phyloP scores from a whole-genome alignment of 345 rosid species.

The Punica granatum region DNA sequence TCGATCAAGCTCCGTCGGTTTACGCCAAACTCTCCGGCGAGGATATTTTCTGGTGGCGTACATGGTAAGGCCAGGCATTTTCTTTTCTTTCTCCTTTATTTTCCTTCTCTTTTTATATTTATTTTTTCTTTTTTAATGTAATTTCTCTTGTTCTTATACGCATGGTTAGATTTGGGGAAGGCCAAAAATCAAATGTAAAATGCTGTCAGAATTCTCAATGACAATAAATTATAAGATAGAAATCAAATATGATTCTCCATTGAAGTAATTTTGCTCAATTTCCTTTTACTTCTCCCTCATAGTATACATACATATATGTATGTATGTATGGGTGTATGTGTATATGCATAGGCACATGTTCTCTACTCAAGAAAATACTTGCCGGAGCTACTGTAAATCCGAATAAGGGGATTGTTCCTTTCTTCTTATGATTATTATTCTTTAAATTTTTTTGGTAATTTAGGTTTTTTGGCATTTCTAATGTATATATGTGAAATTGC shows the following conservation, averaged over 20 bases:
- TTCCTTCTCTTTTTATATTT: background rate
- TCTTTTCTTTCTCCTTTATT: background rate
- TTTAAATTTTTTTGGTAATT: no score
- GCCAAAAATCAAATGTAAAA: background rate
- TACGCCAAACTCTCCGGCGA: background rate
- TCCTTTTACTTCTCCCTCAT: no score
- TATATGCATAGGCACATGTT: no score
- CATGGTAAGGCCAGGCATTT: slow-evolving; percentile 63
- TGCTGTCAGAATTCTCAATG: background rate
- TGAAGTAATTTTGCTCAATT: no score
- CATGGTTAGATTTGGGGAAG: background rate
- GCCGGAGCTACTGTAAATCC: no score
- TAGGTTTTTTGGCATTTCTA: no score
- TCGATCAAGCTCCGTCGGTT: background rate
- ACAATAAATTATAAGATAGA: background rate
- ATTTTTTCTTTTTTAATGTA: background rate
- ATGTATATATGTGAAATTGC: no score
- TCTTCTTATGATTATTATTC: no score
- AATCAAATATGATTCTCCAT: background rate
- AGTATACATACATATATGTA: no score
- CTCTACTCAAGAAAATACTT: no score
- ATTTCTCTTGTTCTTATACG: background rate
- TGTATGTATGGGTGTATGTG: no score
- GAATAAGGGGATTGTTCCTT: no score
- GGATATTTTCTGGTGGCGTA: slow-evolving; percentile 31